A percentile compares a stretch with the other conserved stretches of the same genome.
These are phyloP conservation scores for Fonsecaea pedrosoi DNA, from an alignment of 2,329 filamentous ascomycete species.

Conservation along the genomic window DNA sequence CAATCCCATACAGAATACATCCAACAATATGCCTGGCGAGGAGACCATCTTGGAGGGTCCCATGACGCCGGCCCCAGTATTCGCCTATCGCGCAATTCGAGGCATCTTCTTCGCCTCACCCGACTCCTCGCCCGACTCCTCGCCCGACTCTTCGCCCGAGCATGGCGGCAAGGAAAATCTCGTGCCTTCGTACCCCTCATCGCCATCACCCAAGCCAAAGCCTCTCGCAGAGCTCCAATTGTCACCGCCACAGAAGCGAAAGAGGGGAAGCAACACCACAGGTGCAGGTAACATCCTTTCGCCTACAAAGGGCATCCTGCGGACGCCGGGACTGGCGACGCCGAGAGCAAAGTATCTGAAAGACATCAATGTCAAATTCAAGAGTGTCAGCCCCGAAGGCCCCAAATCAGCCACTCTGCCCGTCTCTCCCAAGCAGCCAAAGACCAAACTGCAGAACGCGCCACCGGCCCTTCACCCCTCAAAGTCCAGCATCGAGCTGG, in stretches of 20 bases:
- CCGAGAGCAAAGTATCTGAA: slow-evolving; percentile 67
- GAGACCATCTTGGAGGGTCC: slow-evolving; percentile 60
- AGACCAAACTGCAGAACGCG: slow-evolving; percentile 44
- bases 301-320: slow-evolving; percentile 68
- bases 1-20: neutral
- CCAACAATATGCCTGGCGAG: slow-evolving; percentile 28
- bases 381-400: slow-evolving; percentile 41
- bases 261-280: slow-evolving; percentile 24
- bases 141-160: slow-evolving; percentile 58
- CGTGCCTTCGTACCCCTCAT: slow-evolving; percentile 14
- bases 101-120: slow-evolving; percentile 70
- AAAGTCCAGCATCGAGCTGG: slow-evolving; percentile 14
- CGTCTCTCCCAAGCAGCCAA: neutral
- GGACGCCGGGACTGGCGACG: slow-evolving; percentile 65
- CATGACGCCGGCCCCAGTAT: slow-evolving; percentile 70
- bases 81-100: slow-evolving; percentile 71
- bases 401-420: neutral
- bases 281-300: slow-evolving; percentile 44
- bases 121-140: slow-evolving; percentile 65
- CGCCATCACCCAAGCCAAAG: slow-evolving; percentile 24
- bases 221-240: slow-evolving; percentile 27
- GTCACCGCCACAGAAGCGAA: slow-evolving; percentile 41
- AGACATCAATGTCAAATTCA: slow-evolving; percentile 51
- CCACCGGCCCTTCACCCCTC: slow-evolving; percentile 43
- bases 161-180: slow-evolving; percentile 43